A percentile compares a stretch with the other conserved stretches of the same genome.
These are phyloP conservation scores for Pyricularia pennisetigena DNA, from an alignment of 2,329 filamentous ascomycete genomes.

Conservation along the genomic window DNA sequence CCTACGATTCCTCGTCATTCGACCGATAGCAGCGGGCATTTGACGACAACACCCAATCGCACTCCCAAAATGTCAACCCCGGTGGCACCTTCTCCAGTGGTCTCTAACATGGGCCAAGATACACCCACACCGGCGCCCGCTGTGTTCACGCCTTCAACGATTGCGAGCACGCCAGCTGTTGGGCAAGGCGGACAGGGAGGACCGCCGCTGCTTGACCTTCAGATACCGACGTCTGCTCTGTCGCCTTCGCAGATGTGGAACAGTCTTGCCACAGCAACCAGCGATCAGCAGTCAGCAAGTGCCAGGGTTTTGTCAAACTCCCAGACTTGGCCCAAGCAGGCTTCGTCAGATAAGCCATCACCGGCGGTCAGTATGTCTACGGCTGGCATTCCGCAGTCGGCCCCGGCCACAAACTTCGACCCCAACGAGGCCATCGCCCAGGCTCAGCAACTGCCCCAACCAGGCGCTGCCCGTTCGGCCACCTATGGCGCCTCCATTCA, in stretches of 20 bases:
- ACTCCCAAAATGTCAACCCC: neutral
- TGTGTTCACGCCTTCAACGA: constrained; percentile 1
- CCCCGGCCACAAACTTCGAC: constrained; percentile 22
- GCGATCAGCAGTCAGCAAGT: constrained; percentile 1
- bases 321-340: constrained; percentile 37
- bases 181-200: constrained; percentile 1
- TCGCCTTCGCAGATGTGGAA: constrained; percentile 10
- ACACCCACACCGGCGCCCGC: constrained; percentile 4
- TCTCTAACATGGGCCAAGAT: neutral
- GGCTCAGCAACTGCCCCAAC: constrained; percentile 5
- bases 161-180: neutral
- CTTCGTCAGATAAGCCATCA: constrained; percentile 12
- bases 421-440: constrained; percentile 20
- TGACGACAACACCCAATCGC: constrained; percentile 8
- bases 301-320: constrained; percentile 20
- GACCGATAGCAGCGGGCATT: neutral
- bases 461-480: constrained; percentile 7
- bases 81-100: neutral
- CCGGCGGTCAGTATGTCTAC: constrained; percentile 2
- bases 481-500: constrained; percentile 2
- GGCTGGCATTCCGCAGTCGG: constrained; percentile 29
- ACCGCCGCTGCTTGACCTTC: constrained; percentile 17
- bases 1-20: neutral
- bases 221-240: constrained; percentile 18
- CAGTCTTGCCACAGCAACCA: constrained; percentile 3